These are phyloP conservation scores for Dichotomocladium elegans DNA, from an alignment of 371 early-diverging fungal genomes.

Conservation along the genomic window DNA sequence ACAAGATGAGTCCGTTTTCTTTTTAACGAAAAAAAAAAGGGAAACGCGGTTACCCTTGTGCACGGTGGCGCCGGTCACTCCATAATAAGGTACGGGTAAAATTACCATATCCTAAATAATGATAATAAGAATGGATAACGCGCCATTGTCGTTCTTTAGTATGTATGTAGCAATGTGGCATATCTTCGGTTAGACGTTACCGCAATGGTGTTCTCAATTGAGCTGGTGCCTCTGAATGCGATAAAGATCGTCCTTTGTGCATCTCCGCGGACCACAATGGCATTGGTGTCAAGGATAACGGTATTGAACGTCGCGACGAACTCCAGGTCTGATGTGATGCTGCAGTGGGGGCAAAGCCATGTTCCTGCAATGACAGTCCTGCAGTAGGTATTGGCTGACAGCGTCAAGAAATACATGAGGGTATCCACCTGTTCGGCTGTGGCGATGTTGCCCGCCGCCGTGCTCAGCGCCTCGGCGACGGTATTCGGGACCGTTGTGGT, in stretches of 20 bases:
- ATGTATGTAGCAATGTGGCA: too few species aligned
- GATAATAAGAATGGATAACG: background rate
- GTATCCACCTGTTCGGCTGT: background rate
- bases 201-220: conserved; percentile 13
- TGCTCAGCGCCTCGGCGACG: background rate
- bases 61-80: conserved; percentile 10
- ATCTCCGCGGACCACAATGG: conserved; percentile 15
- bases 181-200: too few species aligned
- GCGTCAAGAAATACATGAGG: conserved; percentile 1
- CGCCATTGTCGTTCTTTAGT: too few species aligned
- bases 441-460: background rate
- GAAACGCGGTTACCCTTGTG: conserved; percentile 11
- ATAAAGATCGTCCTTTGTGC: conserved; percentile 13
- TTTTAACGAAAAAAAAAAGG: too few species aligned
- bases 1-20: too few species aligned
- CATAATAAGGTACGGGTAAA: conserved; percentile 3
- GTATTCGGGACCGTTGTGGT: background rate
- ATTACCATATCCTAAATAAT: conserved; percentile 6
- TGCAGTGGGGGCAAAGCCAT: conserved; percentile 14
- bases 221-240: conserved; percentile 17
- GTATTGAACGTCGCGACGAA: conserved; percentile 17
- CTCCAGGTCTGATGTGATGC: background rate
- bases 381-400: conserved; percentile 14
- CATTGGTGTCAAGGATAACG: conserved; percentile 9
- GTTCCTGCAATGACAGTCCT: conserved; percentile 9